phyloP scores from a whole-genome alignment of 2,329 filamentous ascomycete genomes.

The Beauveria medogensis region DNA sequence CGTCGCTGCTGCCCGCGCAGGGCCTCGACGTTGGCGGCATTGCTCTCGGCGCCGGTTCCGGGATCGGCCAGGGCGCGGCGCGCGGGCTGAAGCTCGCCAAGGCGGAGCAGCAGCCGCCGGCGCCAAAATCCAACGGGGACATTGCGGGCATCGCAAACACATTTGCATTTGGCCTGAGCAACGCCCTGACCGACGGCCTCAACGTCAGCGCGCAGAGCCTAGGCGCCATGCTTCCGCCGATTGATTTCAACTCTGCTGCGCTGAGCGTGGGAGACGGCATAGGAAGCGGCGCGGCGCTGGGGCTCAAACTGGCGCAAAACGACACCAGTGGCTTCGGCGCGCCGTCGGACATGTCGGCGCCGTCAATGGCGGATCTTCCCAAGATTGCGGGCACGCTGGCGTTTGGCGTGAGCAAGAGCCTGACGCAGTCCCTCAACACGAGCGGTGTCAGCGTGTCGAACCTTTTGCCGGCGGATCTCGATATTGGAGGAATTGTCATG shows the following conservation, averaged over 20 bases:
- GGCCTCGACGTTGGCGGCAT: constrained; percentile 3
- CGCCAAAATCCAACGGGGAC: background rate
- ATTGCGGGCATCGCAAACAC: constrained; percentile 10
- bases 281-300: background rate
- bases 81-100: constrained; percentile 13
- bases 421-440: background rate
- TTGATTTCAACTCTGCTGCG: constrained; percentile 1
- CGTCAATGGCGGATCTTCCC: background rate
- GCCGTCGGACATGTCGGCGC: background rate
- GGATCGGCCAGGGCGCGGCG: constrained; percentile 13
- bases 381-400: background rate
- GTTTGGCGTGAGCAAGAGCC: constrained; percentile 5
- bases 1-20: constrained; percentile 5
- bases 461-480: background rate
- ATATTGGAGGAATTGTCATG: background rate
- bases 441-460: background rate
- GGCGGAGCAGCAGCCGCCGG: background rate
- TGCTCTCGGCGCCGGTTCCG: background rate
- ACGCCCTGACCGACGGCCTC: constrained; percentile 13
- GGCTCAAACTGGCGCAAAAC: background rate
- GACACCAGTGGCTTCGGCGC: background rate
- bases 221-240: background rate
- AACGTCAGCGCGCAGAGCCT: background rate
- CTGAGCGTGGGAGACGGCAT: constrained; percentile 1
- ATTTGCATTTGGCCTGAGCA: constrained; percentile 15